These are phyloP conservation scores for Venturia asperata DNA, from an alignment of 2,329 filamentous ascomycete species.

Conservation along the genomic window DNA sequence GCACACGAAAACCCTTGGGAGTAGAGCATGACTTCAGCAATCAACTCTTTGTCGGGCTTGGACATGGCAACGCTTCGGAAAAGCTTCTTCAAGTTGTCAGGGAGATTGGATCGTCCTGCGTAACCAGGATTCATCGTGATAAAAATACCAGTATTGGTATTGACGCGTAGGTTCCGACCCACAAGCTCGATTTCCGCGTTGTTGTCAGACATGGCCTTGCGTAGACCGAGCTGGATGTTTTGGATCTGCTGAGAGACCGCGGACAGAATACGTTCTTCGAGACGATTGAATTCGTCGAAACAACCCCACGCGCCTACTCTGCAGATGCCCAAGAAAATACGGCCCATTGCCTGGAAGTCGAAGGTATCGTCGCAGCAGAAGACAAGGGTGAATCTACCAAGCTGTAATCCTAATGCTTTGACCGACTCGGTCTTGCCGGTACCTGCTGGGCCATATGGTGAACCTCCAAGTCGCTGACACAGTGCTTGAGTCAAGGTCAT, in stretches of 20 bases:
- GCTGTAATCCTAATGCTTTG: conserved; percentile 91
- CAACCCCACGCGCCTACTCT: conserved; percentile 99
- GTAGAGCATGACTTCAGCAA: conserved; percentile 99
- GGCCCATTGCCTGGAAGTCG: conserved; percentile 98
- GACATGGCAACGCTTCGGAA: conserved; percentile 99
- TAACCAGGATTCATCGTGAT: conserved; percentile 99
- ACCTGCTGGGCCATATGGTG: conserved; percentile 92
- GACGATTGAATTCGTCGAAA: conserved; percentile 99
- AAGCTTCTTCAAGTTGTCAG: conserved; percentile 98
- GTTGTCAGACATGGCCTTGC: conserved; percentile 72
- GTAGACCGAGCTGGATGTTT: conserved; percentile 94
- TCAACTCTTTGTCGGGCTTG: conserved; percentile 98
- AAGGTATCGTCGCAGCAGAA: conserved; percentile 99
- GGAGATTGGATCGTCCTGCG: conserved; percentile 92
- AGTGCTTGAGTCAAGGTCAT: conserved; percentile 93
- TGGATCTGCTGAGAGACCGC: conserved; percentile 99
- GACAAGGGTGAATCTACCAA: conserved; percentile 94
- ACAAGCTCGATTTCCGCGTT: conserved; percentile 90
- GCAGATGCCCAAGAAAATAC: conserved; percentile 98
- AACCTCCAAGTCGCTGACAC: conserved; percentile 90
- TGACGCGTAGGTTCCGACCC: conserved; percentile 81
- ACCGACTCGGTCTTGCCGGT: conserved; percentile 99
- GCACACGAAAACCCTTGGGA: conserved; percentile 98
- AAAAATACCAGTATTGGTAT: conserved; percentile 93
- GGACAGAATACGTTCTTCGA: conserved; percentile 95